Percentiles rank a stretch among this genome's conserved stretches.
phyloP scores from a whole-genome alignment of 2,329 filamentous ascomycete genomes.

The Fusarium odoratissimum region DNA sequence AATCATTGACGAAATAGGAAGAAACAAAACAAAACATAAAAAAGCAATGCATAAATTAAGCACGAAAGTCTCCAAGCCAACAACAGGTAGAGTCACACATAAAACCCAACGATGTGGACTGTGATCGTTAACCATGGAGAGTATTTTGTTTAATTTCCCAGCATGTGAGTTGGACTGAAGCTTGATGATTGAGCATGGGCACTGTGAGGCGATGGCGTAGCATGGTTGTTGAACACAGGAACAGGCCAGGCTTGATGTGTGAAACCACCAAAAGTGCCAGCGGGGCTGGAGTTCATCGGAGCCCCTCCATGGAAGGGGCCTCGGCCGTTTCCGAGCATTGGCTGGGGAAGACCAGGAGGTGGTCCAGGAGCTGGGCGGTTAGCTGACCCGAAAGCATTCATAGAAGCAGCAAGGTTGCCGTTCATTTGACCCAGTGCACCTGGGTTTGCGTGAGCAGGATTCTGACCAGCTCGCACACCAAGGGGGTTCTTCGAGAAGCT shows the following conservation, averaged over 20 bases:
- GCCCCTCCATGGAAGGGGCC: slow-evolving; percentile 39
- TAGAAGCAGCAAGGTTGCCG: slow-evolving; percentile 63
- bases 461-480: slow-evolving; percentile 85
- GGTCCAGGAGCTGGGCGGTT: slow-evolving; percentile 88
- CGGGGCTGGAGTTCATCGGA: slow-evolving; percentile 33
- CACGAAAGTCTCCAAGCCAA: neutral
- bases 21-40: neutral
- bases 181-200: slow-evolving; percentile 37
- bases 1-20: slow-evolving; percentile 26
- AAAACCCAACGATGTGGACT: neutral
- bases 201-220: slow-evolving; percentile 23
- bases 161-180: slow-evolving; percentile 33
- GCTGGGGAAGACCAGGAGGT: slow-evolving; percentile 82
- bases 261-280: slow-evolving; percentile 31
- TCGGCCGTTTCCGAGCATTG: slow-evolving; percentile 67
- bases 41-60: neutral
- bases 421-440: slow-evolving; percentile 66
- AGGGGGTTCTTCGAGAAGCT: slow-evolving; percentile 98
- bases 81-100: neutral
- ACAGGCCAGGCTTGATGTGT: slow-evolving; percentile 43
- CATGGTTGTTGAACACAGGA: slow-evolving; percentile 32
- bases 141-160: neutral
- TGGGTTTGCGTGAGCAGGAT: slow-evolving; percentile 55
- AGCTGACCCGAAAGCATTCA: slow-evolving; percentile 73
- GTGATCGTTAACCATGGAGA: neutral